phyloP scores from a whole-genome alignment of 768 basidiomycete species.

The Amanita muscaria region DNA sequence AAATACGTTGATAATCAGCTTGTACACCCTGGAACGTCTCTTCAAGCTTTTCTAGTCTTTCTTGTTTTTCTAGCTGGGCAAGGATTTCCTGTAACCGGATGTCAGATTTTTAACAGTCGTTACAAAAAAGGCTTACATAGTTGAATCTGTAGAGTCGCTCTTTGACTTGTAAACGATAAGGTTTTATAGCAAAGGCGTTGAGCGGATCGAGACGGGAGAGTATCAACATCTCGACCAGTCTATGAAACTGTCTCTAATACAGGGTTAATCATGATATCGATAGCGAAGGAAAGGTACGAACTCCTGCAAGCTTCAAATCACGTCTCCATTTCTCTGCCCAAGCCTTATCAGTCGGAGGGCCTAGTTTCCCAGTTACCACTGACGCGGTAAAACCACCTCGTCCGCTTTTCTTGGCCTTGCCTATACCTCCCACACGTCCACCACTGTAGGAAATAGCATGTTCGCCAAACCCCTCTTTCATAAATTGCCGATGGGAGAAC shows the following conservation, averaged over 20 bases:
- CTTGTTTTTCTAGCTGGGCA: constrained; percentile 78
- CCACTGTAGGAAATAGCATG: constrained; percentile 38
- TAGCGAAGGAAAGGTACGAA: constrained; percentile 27
- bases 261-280: constrained; percentile 5
- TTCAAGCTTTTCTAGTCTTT: constrained; percentile 81
- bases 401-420: constrained; percentile 28
- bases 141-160: constrained; percentile 93
- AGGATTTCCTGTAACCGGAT: constrained; percentile 63
- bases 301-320: constrained; percentile 85
- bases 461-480: constrained; percentile 58
- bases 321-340: constrained; percentile 78
- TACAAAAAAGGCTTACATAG: constrained; percentile 49
- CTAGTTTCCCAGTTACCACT: constrained; percentile 48
- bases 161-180: constrained; percentile 88
- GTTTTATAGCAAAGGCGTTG: constrained; percentile 45
- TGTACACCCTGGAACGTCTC: constrained; percentile 86
- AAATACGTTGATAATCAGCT: constrained; percentile 78
- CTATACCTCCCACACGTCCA: constrained; percentile 36
- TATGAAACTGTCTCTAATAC: constrained; percentile 81
- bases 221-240: constrained; percentile 87
- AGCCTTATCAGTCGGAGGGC: constrained; percentile 65
- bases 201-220: constrained; percentile 57
- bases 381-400: constrained; percentile 15
- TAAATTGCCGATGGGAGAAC: constrained; percentile 52
- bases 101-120: not conserved